Conservation (phyloP, 1,284 basidiomycete genomes). For the Ustilago tritici region DNA sequence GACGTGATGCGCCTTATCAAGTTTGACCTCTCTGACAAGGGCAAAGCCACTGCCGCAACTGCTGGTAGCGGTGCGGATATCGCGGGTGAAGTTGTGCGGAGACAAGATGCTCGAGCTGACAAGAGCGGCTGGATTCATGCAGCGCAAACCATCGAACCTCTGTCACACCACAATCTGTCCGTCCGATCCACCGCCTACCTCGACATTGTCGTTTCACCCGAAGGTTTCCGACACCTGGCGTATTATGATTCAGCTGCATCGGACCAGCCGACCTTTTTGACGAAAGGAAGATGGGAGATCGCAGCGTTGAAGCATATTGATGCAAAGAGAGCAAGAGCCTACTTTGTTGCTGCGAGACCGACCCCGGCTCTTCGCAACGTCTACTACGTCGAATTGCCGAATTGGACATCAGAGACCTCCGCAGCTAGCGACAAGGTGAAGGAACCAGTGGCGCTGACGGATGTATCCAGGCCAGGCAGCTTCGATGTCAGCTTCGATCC, state of each 20-base stretch:
- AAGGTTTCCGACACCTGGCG: slow-evolving; percentile 61
- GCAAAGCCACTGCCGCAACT: slow-evolving; percentile 12
- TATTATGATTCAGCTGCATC: slow-evolving; percentile 43
- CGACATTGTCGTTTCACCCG: slow-evolving; percentile 47
- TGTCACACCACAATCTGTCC: slow-evolving; percentile 44
- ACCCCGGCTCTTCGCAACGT: slow-evolving; percentile 85
- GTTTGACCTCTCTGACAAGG: slow-evolving; percentile 34
- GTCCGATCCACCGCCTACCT: slow-evolving; percentile 52
- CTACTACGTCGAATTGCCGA: slow-evolving; percentile 72
- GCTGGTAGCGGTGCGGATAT: slow-evolving; percentile 33
- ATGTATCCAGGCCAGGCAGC: slow-evolving; percentile 75
- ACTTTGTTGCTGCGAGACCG: slow-evolving; percentile 87
- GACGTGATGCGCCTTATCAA: slow-evolving; percentile 55
- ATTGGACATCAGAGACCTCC: slow-evolving; percentile 23
- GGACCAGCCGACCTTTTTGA: slow-evolving; percentile 74
- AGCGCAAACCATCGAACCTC: slow-evolving; percentile 45
- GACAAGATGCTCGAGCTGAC: slow-evolving; percentile 77
- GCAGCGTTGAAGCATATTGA: slow-evolving; percentile 81
- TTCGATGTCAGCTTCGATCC: slow-evolving; percentile 72
- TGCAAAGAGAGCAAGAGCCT: slow-evolving; percentile 77
- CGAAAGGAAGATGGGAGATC: slow-evolving; percentile 90
- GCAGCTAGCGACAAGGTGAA: slow-evolving; percentile 76
- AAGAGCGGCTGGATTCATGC: slow-evolving; percentile 92
- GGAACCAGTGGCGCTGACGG: slow-evolving; percentile 77
- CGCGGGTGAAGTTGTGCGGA: slow-evolving; percentile 71